Base-by-base conservation (phyloP, 2,329 filamentous ascomycete species). In the Trichoderma citrinoviride region DNA sequence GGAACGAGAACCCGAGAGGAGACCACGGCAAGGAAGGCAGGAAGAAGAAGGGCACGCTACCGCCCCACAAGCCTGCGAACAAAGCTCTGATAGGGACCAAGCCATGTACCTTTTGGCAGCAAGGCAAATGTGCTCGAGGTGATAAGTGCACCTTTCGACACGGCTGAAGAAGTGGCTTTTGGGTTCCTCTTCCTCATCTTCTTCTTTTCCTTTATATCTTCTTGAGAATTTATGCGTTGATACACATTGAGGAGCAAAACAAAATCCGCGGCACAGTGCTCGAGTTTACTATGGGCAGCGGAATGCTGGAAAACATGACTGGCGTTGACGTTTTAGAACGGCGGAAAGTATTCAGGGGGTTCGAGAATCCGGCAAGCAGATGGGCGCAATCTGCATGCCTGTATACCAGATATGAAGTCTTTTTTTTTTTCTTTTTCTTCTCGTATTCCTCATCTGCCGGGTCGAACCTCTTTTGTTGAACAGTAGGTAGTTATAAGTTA, bases 81-180 rank as follows among this genome's bases (percentile, higher is more conserved):
- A 83, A 81, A 66, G 81, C 83, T 15, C 78, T 87, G 15, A 86
- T 87, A 55, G 86, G 87, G 63, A 90, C 88, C 49, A 87, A 90
- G 71, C 82, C 88, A 5, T 92, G 90, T 74, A 83, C 83, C 21
- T 92, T 91, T 74, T 92, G 82, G 81, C 82, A 85, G 65, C 85
- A 90, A 72, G 89, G 89, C 15, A 88, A 87, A 72, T 92, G 90
- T 76, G 86, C 85, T 7, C 88, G 91, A 73, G 90, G 90, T 23
- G 87, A 89, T 41, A 87, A 87, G 71, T 92, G 90, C 78, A 91
- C 89, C 2, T 92, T 89, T 75, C 83, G 89, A 64, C 90, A 92
- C 72, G 87, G 90, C 56, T 78, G 21, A 60, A 41, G 33, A 23
- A n/a, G n/a, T n/a, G 15, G 23, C 0, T 41, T 27, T n/a, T n/a